Evolutionary conservation across 2,329 filamentous ascomycete species (phyloP).

Genomic region (Sporothrix humicola): DNA sequence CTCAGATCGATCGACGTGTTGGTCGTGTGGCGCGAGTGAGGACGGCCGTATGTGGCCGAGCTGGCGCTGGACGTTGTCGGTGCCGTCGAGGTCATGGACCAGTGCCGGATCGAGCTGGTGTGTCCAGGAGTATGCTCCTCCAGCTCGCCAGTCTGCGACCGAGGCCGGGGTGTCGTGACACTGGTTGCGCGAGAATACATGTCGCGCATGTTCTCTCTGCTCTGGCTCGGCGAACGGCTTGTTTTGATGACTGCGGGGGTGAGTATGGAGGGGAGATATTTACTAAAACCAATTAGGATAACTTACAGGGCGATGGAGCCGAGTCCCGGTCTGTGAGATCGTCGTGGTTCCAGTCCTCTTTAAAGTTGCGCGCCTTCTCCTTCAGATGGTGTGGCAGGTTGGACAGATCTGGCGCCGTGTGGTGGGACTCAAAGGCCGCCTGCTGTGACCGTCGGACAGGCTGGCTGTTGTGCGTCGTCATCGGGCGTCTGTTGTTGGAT

Average conservation of each 20-base stretch:
- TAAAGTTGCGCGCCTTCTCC: conserved; percentile 24
- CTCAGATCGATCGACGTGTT: conserved; percentile 38
- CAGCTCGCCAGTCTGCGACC: background rate
- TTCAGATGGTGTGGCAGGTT: conserved; percentile 29
- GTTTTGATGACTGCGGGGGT: conserved; percentile 32
- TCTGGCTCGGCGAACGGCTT: conserved; percentile 32
- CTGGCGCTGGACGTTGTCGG: conserved; percentile 35
- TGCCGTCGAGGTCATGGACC: conserved; percentile 35
- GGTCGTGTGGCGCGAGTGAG: conserved; percentile 37
- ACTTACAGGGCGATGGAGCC: conserved; percentile 42
- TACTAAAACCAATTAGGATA: background rate
- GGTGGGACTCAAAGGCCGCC: background rate
- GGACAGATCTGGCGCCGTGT: conserved; percentile 28
- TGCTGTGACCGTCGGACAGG: conserved; percentile 15
- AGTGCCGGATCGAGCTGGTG: conserved; percentile 34
- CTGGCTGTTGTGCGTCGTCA: conserved; percentile 28
- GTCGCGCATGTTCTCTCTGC: conserved; percentile 23
- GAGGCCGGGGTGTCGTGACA: background rate
- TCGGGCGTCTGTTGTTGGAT: conserved; percentile 24
- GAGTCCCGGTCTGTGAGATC: conserved; percentile 28
- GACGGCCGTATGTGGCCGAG: conserved; percentile 29
- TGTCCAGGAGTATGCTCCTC: conserved; percentile 27
- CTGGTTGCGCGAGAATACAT: conserved; percentile 23
- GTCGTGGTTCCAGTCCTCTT: conserved; percentile 29
- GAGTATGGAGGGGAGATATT: background rate